phyloP scores from a whole-genome alignment of 495 filamentous ascomycete species.

The Penicilliopsis zonata region DNA sequence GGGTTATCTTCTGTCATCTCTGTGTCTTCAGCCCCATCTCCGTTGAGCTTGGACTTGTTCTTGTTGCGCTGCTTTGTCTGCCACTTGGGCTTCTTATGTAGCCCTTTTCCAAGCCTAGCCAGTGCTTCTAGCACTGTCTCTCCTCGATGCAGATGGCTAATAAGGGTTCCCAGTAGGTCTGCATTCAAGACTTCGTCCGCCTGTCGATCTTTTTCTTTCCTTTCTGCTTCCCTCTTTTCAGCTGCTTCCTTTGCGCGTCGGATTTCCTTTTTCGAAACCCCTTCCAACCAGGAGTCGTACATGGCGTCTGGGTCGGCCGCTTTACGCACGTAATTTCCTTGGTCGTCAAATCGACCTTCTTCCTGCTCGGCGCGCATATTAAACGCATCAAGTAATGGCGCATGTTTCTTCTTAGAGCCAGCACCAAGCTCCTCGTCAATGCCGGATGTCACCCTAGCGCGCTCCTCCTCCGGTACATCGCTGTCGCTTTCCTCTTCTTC shows the following conservation, averaged over 20 bases:
- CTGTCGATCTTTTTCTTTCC: conserved; percentile 49
- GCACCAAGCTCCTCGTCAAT: conserved; percentile 82
- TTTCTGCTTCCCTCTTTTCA: conserved; percentile 71
- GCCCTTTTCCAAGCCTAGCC: conserved; percentile 61
- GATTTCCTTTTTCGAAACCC: conserved; percentile 87
- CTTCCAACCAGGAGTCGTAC: conserved; percentile 88
- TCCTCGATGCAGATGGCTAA: conserved; percentile 59
- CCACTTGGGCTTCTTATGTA: conserved; percentile 47
- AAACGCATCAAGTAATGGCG: conserved; percentile 93
- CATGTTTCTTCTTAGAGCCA: conserved; percentile 83
- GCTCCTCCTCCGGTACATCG: conserved; percentile 61
- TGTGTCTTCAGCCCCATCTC: conserved; percentile 30
- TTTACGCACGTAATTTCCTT: conserved; percentile 86
- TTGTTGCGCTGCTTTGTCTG: conserved; percentile 46
- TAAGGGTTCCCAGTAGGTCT: conserved; percentile 62
- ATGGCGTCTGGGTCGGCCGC: conserved; percentile 79
- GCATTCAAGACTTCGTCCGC: conserved; percentile 65
- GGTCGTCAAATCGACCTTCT: conserved; percentile 81
- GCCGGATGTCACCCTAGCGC: conserved; percentile 54
- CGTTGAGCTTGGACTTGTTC: conserved; percentile 46
- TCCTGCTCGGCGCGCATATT: conserved; percentile 87
- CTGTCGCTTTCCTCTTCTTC: conserved; percentile 46
- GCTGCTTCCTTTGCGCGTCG: conserved; percentile 77
- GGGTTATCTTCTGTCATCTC: conserved; percentile 74
- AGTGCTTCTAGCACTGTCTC: conserved; percentile 88